phyloP scores from a whole-genome alignment of 257 asterid species.

The Pogostemon cablin region DNA sequence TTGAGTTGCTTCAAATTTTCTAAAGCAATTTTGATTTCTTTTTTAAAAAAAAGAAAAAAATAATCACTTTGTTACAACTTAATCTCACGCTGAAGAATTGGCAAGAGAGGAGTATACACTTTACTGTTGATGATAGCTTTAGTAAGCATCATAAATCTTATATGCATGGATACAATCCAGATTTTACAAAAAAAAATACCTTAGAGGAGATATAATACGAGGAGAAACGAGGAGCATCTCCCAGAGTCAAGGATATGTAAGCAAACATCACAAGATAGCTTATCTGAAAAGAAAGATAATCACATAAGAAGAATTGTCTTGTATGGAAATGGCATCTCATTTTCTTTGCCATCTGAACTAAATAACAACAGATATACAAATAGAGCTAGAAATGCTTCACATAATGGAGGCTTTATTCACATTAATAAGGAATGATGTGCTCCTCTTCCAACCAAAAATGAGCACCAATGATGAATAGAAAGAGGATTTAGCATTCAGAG shows the following conservation, averaged over 20 bases:
- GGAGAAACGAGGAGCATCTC: slow-evolving; percentile 81
- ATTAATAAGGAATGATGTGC: slow-evolving; percentile 3
- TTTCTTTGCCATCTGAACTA: slow-evolving; percentile 1
- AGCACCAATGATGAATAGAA: background rate
- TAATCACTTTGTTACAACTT: background rate
- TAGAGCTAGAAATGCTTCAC: background rate
- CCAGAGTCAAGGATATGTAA: slow-evolving; percentile 95
- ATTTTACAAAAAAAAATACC: slow-evolving; percentile 47
- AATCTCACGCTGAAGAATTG: background rate
- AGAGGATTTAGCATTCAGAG: background rate
- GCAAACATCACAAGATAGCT: slow-evolving; percentile 99
- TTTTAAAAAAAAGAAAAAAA: background rate
- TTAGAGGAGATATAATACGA: slow-evolving; percentile 86
- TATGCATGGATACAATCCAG: background rate
- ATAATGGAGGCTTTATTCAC: slow-evolving; percentile 14
- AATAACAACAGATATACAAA: background rate
- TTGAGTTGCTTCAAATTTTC: background rate
- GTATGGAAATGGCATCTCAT: background rate
- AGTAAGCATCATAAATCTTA: background rate
- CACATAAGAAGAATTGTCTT: slow-evolving; percentile 6
- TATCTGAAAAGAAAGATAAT: slow-evolving; percentile 58
- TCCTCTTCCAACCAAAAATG: slow-evolving; percentile 7
- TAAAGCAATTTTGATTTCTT: background rate
- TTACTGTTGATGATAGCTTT: background rate
- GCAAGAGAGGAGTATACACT: background rate